These are phyloP conservation scores for Phlebopus sp. DNA, from an alignment of 1,284 basidiomycete species.

Conservation along the genomic window DNA sequence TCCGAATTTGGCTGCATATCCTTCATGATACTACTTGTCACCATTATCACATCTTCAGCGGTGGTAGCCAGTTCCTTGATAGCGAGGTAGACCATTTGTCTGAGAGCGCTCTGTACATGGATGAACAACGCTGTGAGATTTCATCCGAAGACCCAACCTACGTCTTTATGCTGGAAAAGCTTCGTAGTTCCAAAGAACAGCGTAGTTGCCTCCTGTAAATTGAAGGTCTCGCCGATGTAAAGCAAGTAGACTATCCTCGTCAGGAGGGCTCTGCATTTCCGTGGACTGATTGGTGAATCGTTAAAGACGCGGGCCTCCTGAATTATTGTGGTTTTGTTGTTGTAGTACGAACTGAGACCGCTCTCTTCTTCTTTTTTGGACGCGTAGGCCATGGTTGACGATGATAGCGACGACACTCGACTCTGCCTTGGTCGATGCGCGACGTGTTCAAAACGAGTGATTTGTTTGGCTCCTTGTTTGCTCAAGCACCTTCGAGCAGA, in stretches of 20 bases:
- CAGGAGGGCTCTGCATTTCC: conserved; percentile 95
- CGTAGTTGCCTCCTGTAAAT: conserved; percentile 94
- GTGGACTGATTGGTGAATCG: conserved; percentile 95
- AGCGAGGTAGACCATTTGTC: conserved; percentile 98
- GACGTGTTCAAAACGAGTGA: conserved; percentile 18
- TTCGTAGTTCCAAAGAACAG: conserved; percentile 99
- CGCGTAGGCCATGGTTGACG: conserved; percentile 67
- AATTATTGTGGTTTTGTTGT: conserved; percentile 94
- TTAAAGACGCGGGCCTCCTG: conserved; percentile 99
- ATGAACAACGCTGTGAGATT: conserved; percentile 11
- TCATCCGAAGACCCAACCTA: conserved; percentile 44
- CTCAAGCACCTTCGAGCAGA: not conserved
- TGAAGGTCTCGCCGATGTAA: conserved; percentile 95
- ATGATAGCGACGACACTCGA: conserved; percentile 20
- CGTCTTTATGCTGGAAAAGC: conserved; percentile 99
- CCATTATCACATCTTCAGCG: conserved; percentile 99
- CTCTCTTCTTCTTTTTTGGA: conserved; percentile 94
- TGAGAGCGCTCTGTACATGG: conserved; percentile 76
- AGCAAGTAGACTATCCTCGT: conserved; percentile 96
- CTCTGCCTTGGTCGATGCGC: conserved; percentile 10
- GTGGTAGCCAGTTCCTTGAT: conserved; percentile 97
- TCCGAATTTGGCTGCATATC: conserved; percentile 99
- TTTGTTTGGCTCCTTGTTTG: conserved; percentile 31
- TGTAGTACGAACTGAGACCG: conserved; percentile 83
- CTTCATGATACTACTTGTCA: conserved; percentile 99